Percentiles rank a stretch among this genome's conserved stretches.
phyloP scores from a whole-genome alignment of 2,329 filamentous ascomycete species.

The Phialophora chinensis region DNA sequence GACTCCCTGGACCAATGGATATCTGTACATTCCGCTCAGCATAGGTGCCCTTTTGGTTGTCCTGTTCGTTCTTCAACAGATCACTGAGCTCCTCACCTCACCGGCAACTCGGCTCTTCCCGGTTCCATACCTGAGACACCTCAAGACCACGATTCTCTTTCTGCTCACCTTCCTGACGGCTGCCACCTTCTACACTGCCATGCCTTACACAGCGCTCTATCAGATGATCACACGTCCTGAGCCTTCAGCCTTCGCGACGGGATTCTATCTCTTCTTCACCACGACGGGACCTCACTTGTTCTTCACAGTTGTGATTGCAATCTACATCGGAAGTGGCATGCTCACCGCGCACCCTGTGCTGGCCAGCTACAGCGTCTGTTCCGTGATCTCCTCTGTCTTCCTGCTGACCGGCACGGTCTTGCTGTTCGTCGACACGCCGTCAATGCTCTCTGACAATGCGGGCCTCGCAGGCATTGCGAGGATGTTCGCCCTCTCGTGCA shows the following conservation, averaged over 20 bases:
- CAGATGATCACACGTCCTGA: constrained; percentile 27
- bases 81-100: constrained; percentile 12
- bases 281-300: constrained; percentile 28
- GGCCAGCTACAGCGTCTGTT: constrained; percentile 31
- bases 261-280: constrained; percentile 30
- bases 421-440: constrained; percentile 25
- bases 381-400: constrained; percentile 25
- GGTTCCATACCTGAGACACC: constrained; percentile 17
- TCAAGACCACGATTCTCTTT: constrained; percentile 28
- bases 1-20: constrained; percentile 19
- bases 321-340: constrained; percentile 31
- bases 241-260: constrained; percentile 23
- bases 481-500: constrained; percentile 30
- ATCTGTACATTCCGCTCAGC: constrained; percentile 22
- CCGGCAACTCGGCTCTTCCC: constrained; percentile 23
- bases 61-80: constrained; percentile 27
- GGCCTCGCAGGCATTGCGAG: constrained; percentile 10
- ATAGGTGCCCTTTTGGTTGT: constrained; percentile 17
- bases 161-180: constrained; percentile 24
- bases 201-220: constrained; percentile 29
- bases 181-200: constrained; percentile 24
- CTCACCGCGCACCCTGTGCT: constrained; percentile 21
- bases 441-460: too few species aligned
- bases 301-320: constrained; percentile 19
- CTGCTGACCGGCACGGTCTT: constrained; percentile 25